A percentile compares a stretch with the other conserved stretches of the same genome.
Evolutionary conservation across 345 rosid genomes (phyloP).

Genomic region (Eucalyptus cladocalyx): DNA sequence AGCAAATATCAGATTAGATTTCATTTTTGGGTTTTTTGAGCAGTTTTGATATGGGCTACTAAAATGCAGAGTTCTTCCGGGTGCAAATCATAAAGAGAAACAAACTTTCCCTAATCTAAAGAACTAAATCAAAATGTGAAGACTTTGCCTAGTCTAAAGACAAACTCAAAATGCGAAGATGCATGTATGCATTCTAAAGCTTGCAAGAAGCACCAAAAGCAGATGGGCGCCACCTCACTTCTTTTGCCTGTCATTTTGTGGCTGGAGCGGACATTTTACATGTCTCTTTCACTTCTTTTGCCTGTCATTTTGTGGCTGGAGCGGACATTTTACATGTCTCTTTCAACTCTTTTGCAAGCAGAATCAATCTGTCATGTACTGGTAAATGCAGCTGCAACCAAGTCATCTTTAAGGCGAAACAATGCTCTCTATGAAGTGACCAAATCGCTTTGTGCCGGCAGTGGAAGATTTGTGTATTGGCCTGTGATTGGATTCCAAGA

Average conservation of each 20-base stretch:
- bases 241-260: neutral
- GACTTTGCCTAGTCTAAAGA: neutral
- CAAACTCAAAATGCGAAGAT: neutral
- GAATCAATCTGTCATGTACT: neutral
- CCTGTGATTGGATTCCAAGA: neutral
- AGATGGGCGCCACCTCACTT: neutral
- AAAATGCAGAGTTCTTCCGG: neutral
- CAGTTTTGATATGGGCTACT: neutral
- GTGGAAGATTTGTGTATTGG: neutral
- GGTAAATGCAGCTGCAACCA: neutral
- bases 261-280: neutral
- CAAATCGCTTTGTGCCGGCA: fast-evolving
- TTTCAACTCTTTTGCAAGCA: neutral
- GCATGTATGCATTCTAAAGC: neutral
- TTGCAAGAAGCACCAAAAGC: neutral
- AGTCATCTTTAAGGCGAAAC: neutral
- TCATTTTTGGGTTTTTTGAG: neutral
- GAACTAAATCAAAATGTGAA: neutral
- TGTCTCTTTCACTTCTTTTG: neutral
- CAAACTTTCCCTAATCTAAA: neutral
- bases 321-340: neutral
- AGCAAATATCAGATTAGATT: neutral
- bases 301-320: neutral
- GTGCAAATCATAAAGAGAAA: neutral
- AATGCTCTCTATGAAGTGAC: neutral